Percentiles rank a stretch among this genome's conserved stretches.
These are phyloP conservation scores for Choanephora cucurbitarum DNA, from an alignment of 371 early-diverging fungal species.

Conservation along the genomic window DNA sequence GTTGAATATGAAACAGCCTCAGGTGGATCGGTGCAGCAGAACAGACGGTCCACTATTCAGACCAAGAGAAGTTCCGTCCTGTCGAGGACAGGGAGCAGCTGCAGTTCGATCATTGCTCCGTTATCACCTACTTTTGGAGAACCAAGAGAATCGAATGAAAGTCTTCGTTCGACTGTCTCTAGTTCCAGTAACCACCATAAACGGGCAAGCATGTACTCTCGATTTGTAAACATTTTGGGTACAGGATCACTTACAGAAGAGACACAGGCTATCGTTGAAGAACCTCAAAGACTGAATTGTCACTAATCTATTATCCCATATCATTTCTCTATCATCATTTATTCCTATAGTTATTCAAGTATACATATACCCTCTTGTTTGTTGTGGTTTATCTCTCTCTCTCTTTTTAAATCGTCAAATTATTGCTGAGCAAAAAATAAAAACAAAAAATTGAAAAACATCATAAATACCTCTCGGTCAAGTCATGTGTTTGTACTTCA, in stretches of 20 bases:
- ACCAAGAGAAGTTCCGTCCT: conserved; percentile 35
- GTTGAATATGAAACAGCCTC: conserved; percentile 37
- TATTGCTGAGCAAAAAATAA: no score
- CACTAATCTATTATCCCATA: background rate
- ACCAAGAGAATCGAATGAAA: conserved; percentile 39
- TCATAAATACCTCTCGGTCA: background rate
- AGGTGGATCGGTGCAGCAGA: conserved; percentile 28
- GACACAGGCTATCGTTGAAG: conserved; percentile 12
- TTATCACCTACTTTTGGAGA: conserved; percentile 23
- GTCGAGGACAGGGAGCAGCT: conserved; percentile 9
- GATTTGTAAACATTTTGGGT: conserved; percentile 33
- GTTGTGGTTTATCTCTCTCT: no score
- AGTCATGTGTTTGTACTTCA: background rate
- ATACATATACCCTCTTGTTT: background rate
- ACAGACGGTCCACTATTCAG: conserved; percentile 19
- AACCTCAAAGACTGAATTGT: background rate
- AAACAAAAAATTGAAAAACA: no score
- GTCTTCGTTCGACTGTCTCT: conserved; percentile 31
- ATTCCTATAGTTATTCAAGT: conserved; percentile 7
- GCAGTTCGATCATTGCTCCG: conserved; percentile 14
- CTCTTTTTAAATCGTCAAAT: no score
- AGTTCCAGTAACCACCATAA: conserved; percentile 26
- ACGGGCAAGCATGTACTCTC: conserved; percentile 48
- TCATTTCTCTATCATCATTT: background rate
- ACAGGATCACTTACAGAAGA: conserved; percentile 20